Conservation (phyloP, 2,329 filamentous ascomycete genomes). For the Colletotrichum camelliae region DNA sequence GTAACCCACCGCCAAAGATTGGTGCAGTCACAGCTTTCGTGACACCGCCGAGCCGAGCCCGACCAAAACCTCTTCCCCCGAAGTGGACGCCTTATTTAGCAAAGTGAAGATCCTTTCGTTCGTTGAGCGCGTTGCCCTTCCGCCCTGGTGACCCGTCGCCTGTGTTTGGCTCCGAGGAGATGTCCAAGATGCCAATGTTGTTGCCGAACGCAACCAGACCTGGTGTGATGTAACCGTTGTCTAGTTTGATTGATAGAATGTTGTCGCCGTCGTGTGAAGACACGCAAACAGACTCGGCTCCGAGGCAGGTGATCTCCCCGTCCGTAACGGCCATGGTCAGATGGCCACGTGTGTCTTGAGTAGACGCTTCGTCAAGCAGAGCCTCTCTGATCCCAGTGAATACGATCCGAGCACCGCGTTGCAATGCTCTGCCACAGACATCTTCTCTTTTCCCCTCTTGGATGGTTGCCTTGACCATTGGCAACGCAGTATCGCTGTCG, state of each 20-base stretch:
- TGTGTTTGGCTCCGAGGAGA: slow-evolving; percentile 46
- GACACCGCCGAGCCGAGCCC: slow-evolving; percentile 48
- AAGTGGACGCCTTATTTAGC: slow-evolving; percentile 45
- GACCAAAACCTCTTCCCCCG: slow-evolving; percentile 42
- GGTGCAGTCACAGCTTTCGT: slow-evolving; percentile 47
- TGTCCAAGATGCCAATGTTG: slow-evolving; percentile 55
- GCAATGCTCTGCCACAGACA: not conserved
- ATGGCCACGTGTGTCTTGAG: no score
- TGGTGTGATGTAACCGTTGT: slow-evolving; percentile 52
- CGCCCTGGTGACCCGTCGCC: slow-evolving; percentile 48
- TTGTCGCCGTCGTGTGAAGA: not conserved
- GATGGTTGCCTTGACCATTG: not conserved
- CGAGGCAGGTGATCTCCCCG: not conserved
- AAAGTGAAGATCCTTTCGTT: slow-evolving; percentile 34
- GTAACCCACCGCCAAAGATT: slow-evolving; percentile 28
- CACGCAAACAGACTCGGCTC: not conserved
- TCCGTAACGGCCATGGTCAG: not conserved
- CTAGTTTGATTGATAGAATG: slow-evolving; percentile 35
- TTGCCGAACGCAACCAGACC: slow-evolving; percentile 53
- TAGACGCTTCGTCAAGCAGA: not conserved
- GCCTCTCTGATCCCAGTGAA: not conserved
- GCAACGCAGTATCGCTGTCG: not conserved
- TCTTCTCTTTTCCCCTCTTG: not conserved
- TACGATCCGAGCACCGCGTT: not conserved
- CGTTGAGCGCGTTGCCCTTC: slow-evolving; percentile 14